A percentile compares a stretch with the other conserved stretches of the same genome.
Evolutionary conservation across 495 filamentous ascomycete species (phyloP).

Genomic region (Xylaria longipes): DNA sequence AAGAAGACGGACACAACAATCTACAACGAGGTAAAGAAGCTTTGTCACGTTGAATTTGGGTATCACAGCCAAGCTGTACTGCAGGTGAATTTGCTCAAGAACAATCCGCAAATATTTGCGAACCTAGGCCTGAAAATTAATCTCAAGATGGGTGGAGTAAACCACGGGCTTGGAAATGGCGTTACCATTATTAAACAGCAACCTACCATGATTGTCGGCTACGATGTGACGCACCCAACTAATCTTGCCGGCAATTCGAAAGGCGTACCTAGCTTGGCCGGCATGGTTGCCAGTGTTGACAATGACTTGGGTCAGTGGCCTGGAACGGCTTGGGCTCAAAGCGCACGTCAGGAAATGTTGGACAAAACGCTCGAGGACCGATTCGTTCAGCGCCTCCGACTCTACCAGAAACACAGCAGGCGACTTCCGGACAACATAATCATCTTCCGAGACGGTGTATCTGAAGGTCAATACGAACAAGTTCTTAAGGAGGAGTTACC

Average conservation of each 20-base stretch:
- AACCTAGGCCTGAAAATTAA: slow-evolving; percentile 87
- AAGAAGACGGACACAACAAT: slow-evolving; percentile 49
- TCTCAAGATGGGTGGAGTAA: slow-evolving; percentile 80
- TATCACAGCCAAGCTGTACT: slow-evolving; percentile 70
- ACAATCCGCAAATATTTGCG: slow-evolving; percentile 62
- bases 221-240: slow-evolving; percentile 89
- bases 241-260: slow-evolving; percentile 63
- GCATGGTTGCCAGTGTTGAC: slow-evolving; percentile 76
- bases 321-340: slow-evolving; percentile 64
- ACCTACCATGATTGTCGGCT: slow-evolving; percentile 77
- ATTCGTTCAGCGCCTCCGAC: slow-evolving; percentile 63
- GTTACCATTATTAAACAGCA: slow-evolving; percentile 65
- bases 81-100: slow-evolving; percentile 55
- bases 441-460: slow-evolving; percentile 91
- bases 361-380: slow-evolving; percentile 60
- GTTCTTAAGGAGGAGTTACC: slow-evolving; percentile 64
- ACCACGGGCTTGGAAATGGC: slow-evolving; percentile 63
- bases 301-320: slow-evolving; percentile 70
- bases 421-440: slow-evolving; percentile 74
- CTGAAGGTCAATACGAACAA: slow-evolving; percentile 77
- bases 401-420: slow-evolving; percentile 64
- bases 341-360: slow-evolving; percentile 63
- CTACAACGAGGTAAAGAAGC: slow-evolving; percentile 73
- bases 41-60: slow-evolving; percentile 68
- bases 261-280: slow-evolving; percentile 71